Evolutionary conservation across 257 asterid genomes (phyloP), one percentile per base, ranked within the genome.

Genomic region (Nicotiana noctiflora): DNA sequence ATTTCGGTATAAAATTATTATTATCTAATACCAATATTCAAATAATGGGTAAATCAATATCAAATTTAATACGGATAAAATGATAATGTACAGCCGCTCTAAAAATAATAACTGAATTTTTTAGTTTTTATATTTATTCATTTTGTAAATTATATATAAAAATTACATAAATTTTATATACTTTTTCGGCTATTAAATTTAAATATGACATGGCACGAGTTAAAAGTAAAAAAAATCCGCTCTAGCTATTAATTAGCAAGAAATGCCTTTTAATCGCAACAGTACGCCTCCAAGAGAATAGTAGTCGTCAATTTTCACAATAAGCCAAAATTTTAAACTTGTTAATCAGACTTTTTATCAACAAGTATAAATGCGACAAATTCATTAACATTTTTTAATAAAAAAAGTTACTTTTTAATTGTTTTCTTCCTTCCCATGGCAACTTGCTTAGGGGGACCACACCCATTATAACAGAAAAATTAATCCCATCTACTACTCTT

Each of bases 391-490:
- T 21, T 14, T 44, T 40, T 49, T 46, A 8, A 40, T 0, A 3
- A 40, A 37, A 37, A 37, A 37, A 7, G 17, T n/a, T 40, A 19
- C 56, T 68, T 68, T 40, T 9, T 34, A 4, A 40, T 21, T 61
- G 74, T 63, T 31, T 66, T 51, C 76, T 40, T 40, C 49, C 12
- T 40, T 40, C 23, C 59, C 15, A 11, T 65, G 66, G 14, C 79
- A 64, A 57, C 61, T 80, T 80, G 59, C 55, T 40, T 49, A 19
- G 32, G 57, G 86, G 83, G n/a, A 6, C 86, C 83, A 75, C 75
- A 75, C 29, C 81, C 25, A 37, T 61, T 4, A 44, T 68, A 46
- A 67, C 21, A 34, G 14, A 77, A 60, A 72, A 70, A 46, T 44
- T 76, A 79, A 21, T 82, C 76, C 49, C 27, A 72, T 65, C 67